Percentiles rank a stretch among this genome's conserved stretches.
Conservation (phyloP, 202 grass and related monocot genomes). For the Panicum hallii region DNA sequence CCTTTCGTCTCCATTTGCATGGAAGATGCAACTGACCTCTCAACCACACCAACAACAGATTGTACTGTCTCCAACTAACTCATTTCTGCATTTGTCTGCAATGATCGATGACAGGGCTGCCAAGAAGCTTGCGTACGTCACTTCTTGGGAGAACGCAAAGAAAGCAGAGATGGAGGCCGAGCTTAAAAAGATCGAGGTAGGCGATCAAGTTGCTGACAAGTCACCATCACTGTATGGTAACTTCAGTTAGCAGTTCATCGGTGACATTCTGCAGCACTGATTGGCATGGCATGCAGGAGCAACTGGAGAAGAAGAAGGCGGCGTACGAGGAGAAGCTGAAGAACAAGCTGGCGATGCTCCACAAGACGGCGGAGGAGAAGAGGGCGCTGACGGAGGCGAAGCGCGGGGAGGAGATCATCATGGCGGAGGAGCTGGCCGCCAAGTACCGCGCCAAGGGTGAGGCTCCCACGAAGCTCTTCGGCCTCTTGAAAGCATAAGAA, state of each 20-base stretch:
- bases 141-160: slow-evolving; percentile 77
- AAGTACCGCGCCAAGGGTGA: slow-evolving; percentile 76
- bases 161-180: slow-evolving; percentile 77
- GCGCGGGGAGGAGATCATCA: slow-evolving; percentile 60
- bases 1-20: slow-evolving; percentile 20
- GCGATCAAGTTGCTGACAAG: neutral
- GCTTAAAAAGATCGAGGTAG: slow-evolving; percentile 78
- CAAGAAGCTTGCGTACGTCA: slow-evolving; percentile 74
- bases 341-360: slow-evolving; percentile 73
- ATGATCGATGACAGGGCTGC: slow-evolving; percentile 51
- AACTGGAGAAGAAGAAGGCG: slow-evolving; percentile 81
- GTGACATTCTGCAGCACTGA: neutral
- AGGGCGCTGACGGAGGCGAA: slow-evolving; percentile 62
- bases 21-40: slow-evolving; percentile 31
- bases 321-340: slow-evolving; percentile 69
- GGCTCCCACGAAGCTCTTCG: slow-evolving; percentile 70
- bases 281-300: slow-evolving; percentile 50
- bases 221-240: neutral
- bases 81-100: neutral
- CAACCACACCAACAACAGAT: slow-evolving; percentile 26
- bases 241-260: neutral
- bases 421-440: slow-evolving; percentile 76
- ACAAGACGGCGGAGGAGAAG: slow-evolving; percentile 85
- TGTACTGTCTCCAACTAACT: slow-evolving; percentile 32
- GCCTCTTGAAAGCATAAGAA: slow-evolving; percentile 58